Evolutionary conservation across 768 basidiomycete genomes (phyloP).

Genomic region (Lactifluus volemus): DNA sequence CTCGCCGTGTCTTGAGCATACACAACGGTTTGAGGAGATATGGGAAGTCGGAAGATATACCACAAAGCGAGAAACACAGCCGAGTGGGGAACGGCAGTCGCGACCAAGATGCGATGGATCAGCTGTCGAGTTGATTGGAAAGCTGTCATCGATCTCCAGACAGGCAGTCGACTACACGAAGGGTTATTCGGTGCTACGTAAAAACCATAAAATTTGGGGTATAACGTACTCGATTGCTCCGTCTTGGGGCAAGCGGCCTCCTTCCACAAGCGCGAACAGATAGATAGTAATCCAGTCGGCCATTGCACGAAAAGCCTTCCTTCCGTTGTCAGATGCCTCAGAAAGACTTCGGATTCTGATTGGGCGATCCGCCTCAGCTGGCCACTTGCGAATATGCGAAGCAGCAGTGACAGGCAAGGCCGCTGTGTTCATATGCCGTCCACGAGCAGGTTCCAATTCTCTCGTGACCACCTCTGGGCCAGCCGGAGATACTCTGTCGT

Average conservation of each 20-base stretch:
- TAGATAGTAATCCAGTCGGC: slow-evolving; percentile 18
- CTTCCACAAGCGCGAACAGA: slow-evolving; percentile 14
- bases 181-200: neutral
- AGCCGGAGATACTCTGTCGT: slow-evolving; percentile 2
- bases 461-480: slow-evolving; percentile 7
- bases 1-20: slow-evolving; percentile 14
- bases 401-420: neutral
- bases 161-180: slow-evolving; percentile 8
- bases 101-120: slow-evolving; percentile 13
- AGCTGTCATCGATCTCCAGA: slow-evolving; percentile 15
- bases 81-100: slow-evolving; percentile 15
- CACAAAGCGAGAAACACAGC: slow-evolving; percentile 22
- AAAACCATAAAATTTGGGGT: neutral
- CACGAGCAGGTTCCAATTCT: neutral
- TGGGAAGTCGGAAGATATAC: slow-evolving; percentile 26
- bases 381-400: slow-evolving; percentile 4
- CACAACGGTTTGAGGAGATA: slow-evolving; percentile 14
- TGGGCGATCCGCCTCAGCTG: slow-evolving; percentile 11
- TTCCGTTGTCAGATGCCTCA: slow-evolving; percentile 12
- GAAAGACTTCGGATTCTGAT: slow-evolving; percentile 14
- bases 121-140: slow-evolving; percentile 17
- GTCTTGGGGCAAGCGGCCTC: slow-evolving; percentile 15
- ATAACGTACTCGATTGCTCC: slow-evolving; percentile 15
- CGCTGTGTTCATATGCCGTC: slow-evolving; percentile 4
- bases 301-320: slow-evolving; percentile 10